A percentile compares a stretch with the other conserved stretches of the same genome.
phyloP scores from a whole-genome alignment of 169 alveolate species.

The Besnoitia besnoiti region DNA sequence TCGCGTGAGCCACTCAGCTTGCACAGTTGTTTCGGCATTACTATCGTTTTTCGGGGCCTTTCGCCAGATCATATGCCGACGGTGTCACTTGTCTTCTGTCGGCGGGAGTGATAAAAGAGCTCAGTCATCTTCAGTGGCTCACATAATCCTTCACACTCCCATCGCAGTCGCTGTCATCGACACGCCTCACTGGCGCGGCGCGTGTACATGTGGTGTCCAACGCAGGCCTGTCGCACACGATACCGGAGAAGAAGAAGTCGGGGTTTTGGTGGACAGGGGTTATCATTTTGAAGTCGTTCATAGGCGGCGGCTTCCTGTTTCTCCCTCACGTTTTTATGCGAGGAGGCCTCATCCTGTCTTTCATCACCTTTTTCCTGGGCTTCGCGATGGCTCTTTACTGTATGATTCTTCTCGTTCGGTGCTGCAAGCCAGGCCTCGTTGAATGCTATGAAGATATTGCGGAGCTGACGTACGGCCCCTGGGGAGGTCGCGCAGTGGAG shows the following conservation, averaged over 20 bases:
- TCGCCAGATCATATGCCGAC: no score
- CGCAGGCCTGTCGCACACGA: not conserved
- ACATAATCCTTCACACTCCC: no score
- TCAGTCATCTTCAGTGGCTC: no score
- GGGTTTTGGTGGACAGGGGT: not conserved
- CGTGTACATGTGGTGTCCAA: no score
- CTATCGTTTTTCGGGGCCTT: no score
- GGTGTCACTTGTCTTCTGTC: no score
- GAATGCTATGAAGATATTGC: not conserved
- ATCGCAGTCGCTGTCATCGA: no score
- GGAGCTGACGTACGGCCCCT: not conserved
- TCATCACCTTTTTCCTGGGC: not conserved
- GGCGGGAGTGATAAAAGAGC: no score
- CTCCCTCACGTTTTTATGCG: conserved; percentile 14
- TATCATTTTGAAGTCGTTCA: not conserved
- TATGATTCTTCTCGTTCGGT: not conserved
- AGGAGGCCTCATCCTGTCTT: not conserved
- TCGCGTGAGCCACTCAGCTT: no score
- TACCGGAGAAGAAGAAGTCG: not conserved
- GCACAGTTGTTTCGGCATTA: no score
- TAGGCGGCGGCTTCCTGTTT: not conserved
- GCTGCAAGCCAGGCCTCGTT: not conserved
- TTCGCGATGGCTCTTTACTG: not conserved
- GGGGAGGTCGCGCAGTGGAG: not conserved
- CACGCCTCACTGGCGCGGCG: no score